A percentile compares a stretch with the other conserved stretches of the same genome.
These are phyloP conservation scores for Ganoderma lingzhi DNA, from an alignment of 1,284 basidiomycete genomes.

Conservation along the genomic window DNA sequence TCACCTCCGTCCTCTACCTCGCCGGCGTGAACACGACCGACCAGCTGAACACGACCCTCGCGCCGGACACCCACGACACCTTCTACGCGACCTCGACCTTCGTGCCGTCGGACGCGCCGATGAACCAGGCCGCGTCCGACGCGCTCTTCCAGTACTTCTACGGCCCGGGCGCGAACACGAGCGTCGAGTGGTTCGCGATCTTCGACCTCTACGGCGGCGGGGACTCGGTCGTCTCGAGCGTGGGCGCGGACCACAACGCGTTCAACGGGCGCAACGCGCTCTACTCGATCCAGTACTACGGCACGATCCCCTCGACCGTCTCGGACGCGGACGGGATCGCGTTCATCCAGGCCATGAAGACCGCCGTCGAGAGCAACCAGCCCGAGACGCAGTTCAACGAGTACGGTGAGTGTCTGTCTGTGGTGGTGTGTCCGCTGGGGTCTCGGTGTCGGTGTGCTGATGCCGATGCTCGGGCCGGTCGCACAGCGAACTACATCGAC, in stretches of 20 bases:
- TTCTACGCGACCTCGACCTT: conserved; percentile 24
- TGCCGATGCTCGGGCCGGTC: background rate
- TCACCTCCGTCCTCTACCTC: conserved; percentile 21
- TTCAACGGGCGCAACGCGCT: conserved; percentile 22
- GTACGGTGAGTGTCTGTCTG: conserved; percentile 8
- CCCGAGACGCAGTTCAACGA: conserved; percentile 16
- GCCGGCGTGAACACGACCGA: conserved; percentile 8
- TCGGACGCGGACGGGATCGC: conserved; percentile 17
- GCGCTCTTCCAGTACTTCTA: conserved; percentile 24
- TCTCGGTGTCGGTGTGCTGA: too few relatives aligned
- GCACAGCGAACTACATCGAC: conserved; percentile 21
- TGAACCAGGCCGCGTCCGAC: conserved; percentile 10
- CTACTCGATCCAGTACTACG: conserved; percentile 25
- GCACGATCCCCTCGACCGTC: conserved; percentile 19
- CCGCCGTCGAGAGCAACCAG: conserved; percentile 15
- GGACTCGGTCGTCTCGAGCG: conserved; percentile 10
- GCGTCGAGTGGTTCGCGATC: conserved; percentile 20
- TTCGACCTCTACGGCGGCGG: conserved; percentile 20
- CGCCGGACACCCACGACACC: conserved; percentile 13
- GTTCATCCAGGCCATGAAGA: conserved; percentile 25
- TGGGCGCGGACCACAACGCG: conserved; percentile 12
- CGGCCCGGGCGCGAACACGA: conserved; percentile 6
- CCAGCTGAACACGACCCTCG: conserved; percentile 18
- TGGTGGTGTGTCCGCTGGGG: too few relatives aligned
- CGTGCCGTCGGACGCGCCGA: conserved; percentile 13